phyloP scores from a whole-genome alignment of 1,284 basidiomycete species.

The Psilocybe mexicana region DNA sequence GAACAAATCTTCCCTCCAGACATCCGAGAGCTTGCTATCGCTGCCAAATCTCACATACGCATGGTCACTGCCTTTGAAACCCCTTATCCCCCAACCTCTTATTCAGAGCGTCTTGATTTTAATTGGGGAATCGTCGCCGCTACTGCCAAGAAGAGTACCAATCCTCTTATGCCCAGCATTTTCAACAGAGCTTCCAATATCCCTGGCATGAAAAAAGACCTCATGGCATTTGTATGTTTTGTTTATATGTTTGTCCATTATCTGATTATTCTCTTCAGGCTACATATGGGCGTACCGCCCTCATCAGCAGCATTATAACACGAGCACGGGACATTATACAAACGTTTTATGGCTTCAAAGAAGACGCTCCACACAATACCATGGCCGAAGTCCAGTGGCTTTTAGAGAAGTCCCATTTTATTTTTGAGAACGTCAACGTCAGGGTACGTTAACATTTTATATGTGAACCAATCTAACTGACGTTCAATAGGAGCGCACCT shows the following conservation, averaged over 20 bases:
- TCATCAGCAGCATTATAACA: conserved; percentile 9
- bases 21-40: background rate
- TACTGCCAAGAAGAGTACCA: background rate
- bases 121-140: conserved; percentile 1
- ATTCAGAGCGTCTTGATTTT: background rate
- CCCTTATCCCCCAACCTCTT: background rate
- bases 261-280: conserved; percentile 1
- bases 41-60: background rate
- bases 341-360: background rate
- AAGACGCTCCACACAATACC: background rate
- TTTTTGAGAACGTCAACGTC: conserved; percentile 8
- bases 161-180: background rate
- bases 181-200: background rate
- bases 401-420: conserved; percentile 3
- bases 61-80: background rate
- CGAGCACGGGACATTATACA: conserved; percentile 4
- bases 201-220: background rate
- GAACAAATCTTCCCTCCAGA: conserved; percentile 1
- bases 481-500: background rate
- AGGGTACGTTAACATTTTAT: background rate
- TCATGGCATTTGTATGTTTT: conserved; percentile 3
- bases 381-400: conserved; percentile 7
- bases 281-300: background rate
- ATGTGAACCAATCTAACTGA: no score
- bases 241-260: background rate